Evolutionary conservation across 2,329 filamentous ascomycete genomes (phyloP), one percentile per base, ranked within the genome.

Genomic region (Beauveria australis): DNA sequence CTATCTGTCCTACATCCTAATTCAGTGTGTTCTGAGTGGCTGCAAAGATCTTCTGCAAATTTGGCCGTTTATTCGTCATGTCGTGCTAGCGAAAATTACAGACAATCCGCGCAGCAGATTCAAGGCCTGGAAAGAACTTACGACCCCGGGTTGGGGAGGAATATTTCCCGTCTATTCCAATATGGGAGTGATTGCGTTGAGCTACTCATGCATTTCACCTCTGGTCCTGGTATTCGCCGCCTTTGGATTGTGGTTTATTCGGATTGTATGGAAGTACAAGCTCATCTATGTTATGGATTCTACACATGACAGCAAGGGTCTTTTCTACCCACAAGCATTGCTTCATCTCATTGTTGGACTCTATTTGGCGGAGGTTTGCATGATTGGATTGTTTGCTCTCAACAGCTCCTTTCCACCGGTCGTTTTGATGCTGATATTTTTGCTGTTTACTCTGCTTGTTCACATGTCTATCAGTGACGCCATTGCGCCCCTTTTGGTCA

Each of bases 1-100:
- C 70, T 99, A 97, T 74, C 87, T 97, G 22, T 91, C 75, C 0
- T 99, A 97, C 76, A 95, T 99, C 66, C 85, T 97, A 37, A 84
- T 99, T 3, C 94, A 97, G 73, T 95, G 93, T 40, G 74, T 97
- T 61, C 88, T 87, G 1, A 86, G 93, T 63, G 89, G 91, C 3
- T 82, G 90, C 0, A 83, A 87, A 52, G 83, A 89, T 1, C 74
- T 97, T 5, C 79, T 95, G 2, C 91, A 95, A 66, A 71, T 81
- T 0, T 76, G 79, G 16, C 91, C 91, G 18, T 81, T 97, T 0
- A 64, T 77, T 7, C 71, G 76, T 1, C 76, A 78, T 14, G 68
- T 72, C 55, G 74, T 92, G 52, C 74, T 95, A 33, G 89, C 89
- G 70, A 85, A 85, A 55, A 70, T 96, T 6, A 77, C 92, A 52